Evolutionary conservation across 139 green algal species (phyloP), one percentile per base, ranked within the genome.

Genomic region (Desmodesmus armatus): DNA sequence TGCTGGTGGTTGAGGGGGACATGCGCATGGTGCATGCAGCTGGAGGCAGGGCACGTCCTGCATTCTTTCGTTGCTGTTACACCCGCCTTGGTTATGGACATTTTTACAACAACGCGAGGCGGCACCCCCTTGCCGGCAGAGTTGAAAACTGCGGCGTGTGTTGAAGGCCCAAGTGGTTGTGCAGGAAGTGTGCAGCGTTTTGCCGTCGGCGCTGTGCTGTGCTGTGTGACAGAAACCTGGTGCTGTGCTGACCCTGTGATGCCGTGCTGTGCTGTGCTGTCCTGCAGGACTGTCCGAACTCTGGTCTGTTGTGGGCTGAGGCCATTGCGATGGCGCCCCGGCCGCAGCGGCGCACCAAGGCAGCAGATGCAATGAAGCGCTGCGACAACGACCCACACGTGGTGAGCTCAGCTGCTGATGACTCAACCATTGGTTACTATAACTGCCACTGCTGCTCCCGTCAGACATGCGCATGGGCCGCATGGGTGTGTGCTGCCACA

Each of bases 361-460:
- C 88, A 62, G 95, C 96, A 29, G 97, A 99, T 77, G 97, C 97
- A 27, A 91, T 99, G 6, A 98, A 98, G 88, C 92, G 92, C 41
- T 98, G 96, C 91, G 93, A 95, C 60, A 94, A 98, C 82, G 82
- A 87, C 82, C 71, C 82, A 29, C 37, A 65, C 44, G 76, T 86
- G 81, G 51, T 82, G 94, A 47, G 79, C 47, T 13, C 47, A 55
- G 47, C 47, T 55, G 47, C 13, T 55, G 7, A 55, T 13, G 47
- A 21, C 9, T 13, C 13, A 55, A 55, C 7, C 47, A 21, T 55
- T 55, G 47, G n/a, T n/a, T n/a, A n/a, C n/a, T n/a, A n/a, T n/a
- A n/a, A n/a, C n/a, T n/a, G n/a, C n/a, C n/a, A n/a, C n/a, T n/a
- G n/a, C n/a, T 27, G 17, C 51, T 62, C 51, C 15, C 51, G 15